A percentile compares a stretch with the other conserved stretches of the same genome.
These are phyloP conservation scores for Talaromyces sp. DNA, from an alignment of 2,329 filamentous ascomycete species.

Conservation along the genomic window DNA sequence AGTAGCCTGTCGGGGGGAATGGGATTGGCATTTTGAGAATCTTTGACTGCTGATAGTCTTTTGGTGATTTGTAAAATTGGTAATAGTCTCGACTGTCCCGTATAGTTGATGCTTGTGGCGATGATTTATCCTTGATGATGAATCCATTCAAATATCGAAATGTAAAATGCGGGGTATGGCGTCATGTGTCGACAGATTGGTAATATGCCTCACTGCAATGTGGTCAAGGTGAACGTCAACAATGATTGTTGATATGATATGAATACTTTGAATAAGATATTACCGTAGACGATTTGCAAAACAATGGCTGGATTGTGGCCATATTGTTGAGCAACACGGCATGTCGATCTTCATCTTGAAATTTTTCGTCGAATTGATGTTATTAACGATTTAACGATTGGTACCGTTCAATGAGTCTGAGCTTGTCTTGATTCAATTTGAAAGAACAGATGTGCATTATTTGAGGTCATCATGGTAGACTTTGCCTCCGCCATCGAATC, in stretches of 20 bases:
- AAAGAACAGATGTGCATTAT: not conserved
- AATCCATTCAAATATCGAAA: not conserved
- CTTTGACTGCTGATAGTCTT: not conserved
- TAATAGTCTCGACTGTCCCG: too few species aligned
- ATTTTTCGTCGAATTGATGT: not conserved
- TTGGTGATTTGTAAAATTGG: not conserved
- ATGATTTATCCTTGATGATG: not conserved
- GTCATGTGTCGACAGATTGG: not conserved
- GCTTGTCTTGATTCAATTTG: not conserved
- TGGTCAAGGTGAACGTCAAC: not conserved
- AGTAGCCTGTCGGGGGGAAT: slow-evolving; percentile 18
- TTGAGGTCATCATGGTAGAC: slow-evolving; percentile 4
- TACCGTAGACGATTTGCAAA: not conserved
- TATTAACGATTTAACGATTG: not conserved
- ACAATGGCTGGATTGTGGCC: not conserved
- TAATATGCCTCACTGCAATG: not conserved
- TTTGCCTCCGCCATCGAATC: not conserved
- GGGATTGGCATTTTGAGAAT: slow-evolving; percentile 7
- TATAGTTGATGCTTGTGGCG: not conserved
- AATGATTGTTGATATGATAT: not conserved
- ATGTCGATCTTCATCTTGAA: not conserved
- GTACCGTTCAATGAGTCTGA: not conserved
- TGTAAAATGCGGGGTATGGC: slow-evolving; percentile 1
- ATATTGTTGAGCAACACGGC: not conserved
- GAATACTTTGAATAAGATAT: not conserved